Conservation (phyloP, 768 basidiomycete genomes). For the Pseudohyphozyma bogoriensis region DNA sequence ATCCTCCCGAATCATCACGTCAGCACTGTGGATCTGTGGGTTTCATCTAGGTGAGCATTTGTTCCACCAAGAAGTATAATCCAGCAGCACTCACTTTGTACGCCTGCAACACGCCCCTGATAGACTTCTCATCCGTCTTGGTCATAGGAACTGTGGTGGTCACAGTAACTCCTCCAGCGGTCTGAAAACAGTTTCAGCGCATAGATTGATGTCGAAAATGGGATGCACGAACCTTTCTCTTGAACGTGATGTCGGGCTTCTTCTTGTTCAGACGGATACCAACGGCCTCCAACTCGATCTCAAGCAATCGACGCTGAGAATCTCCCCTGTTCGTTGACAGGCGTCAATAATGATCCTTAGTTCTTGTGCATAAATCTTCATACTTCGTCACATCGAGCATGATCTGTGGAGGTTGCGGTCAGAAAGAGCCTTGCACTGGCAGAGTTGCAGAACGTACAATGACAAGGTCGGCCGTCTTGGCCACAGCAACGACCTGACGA, state of each 20-base stretch:
- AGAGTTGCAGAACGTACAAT: conserved; percentile 38
- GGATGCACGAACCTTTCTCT: conserved; percentile 53
- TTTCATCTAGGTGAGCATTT: neutral
- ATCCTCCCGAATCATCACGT: conserved; percentile 98
- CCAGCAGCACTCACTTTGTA: conserved; percentile 30
- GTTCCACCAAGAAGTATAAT: no score
- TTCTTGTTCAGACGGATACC: conserved; percentile 86
- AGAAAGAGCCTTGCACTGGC: neutral
- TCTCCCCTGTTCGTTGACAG: conserved; percentile 49
- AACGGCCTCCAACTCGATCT: conserved; percentile 89
- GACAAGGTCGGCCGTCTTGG: conserved; percentile 75
- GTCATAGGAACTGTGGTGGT: conserved; percentile 90
- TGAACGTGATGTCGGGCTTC: conserved; percentile 88
- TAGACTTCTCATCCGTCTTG: conserved; percentile 87
- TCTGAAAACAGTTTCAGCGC: neutral
- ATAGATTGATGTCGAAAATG: neutral
- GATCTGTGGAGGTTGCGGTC: conserved; percentile 39
- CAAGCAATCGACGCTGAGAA: conserved; percentile 76
- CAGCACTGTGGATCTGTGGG: conserved; percentile 50
- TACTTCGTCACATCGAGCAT: conserved; percentile 91
- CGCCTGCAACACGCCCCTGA: conserved; percentile 79
- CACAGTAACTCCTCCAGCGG: conserved; percentile 44
- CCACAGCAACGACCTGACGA: conserved; percentile 82
- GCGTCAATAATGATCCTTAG: no score
- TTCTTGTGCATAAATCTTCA: no score